phyloP scores from a whole-genome alignment of 345 rosid genomes.

The Populus alba region DNA sequence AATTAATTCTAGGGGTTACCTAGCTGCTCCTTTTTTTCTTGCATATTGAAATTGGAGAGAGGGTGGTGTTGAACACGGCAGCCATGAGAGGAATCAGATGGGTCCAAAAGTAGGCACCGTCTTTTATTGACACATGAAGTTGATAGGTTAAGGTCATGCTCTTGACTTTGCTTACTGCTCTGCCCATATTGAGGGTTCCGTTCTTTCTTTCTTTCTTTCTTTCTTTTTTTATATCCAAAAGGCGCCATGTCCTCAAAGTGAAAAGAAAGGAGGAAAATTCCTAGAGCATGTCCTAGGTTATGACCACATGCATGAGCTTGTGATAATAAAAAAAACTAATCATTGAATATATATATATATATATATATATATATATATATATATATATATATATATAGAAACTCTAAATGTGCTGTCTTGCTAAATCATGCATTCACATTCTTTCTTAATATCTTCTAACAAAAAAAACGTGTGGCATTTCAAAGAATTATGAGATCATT shows the following conservation, averaged over 20 bases:
- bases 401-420: too few relatives aligned
- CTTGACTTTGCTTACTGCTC: background rate
- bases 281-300: background rate
- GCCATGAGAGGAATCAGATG: constrained; percentile 14
- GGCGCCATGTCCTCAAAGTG: background rate
- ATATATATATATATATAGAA: too few relatives aligned
- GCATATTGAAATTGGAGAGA: constrained; percentile 26
- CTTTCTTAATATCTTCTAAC: too few relatives aligned
- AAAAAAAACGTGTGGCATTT: too few relatives aligned
- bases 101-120: constrained; percentile 57
- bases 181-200: background rate
- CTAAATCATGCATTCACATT: too few relatives aligned
- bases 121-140: constrained; percentile 34
- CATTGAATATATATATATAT: background rate
- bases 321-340: background rate
- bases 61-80: constrained; percentile 38
- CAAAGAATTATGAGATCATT: too few relatives aligned
- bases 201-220: background rate
- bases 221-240: background rate
- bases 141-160: background rate
- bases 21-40: background rate
- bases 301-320: background rate
- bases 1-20: background rate
- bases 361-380: too few relatives aligned
- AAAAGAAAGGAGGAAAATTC: background rate